phyloP scores from a whole-genome alignment of 2,329 filamentous ascomycete species.

The Diaporthe amygdali region DNA sequence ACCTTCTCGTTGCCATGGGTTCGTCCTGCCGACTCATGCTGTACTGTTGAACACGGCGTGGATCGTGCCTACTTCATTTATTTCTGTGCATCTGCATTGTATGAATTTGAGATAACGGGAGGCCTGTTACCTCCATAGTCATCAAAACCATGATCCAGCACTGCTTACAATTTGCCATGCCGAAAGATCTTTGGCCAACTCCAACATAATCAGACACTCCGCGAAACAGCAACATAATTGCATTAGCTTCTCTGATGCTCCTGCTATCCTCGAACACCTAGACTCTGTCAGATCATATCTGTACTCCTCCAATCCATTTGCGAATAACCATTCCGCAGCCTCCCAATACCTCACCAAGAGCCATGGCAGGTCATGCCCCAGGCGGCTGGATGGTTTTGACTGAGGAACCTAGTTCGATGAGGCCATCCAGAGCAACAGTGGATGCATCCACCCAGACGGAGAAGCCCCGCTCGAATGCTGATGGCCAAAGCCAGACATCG shows the following conservation, averaged over 20 bases:
- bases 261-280: not conserved
- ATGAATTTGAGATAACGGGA: too few species aligned
- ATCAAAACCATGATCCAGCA: not conserved
- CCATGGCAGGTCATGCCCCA: too few species aligned
- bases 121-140: not conserved
- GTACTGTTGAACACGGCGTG: not conserved
- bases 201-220: not conserved
- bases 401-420: not conserved
- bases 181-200: not conserved
- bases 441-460: not conserved
- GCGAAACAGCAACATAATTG: not conserved
- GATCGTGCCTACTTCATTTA: not conserved
- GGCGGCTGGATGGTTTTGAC: not conserved
- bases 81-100: not conserved
- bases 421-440: too few species aligned
- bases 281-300: too few species aligned
- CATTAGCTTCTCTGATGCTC: too few species aligned
- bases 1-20: not conserved
- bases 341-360: not conserved
- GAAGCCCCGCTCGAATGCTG: not conserved
- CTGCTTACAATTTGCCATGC: not conserved
- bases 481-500: not conserved
- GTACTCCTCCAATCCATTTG: not conserved
- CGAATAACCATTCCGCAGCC: not conserved
- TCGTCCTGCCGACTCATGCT: too few species aligned